Conservation (phyloP, 2,329 filamentous ascomycete genomes). For the Amylocarpus encephaloides region DNA sequence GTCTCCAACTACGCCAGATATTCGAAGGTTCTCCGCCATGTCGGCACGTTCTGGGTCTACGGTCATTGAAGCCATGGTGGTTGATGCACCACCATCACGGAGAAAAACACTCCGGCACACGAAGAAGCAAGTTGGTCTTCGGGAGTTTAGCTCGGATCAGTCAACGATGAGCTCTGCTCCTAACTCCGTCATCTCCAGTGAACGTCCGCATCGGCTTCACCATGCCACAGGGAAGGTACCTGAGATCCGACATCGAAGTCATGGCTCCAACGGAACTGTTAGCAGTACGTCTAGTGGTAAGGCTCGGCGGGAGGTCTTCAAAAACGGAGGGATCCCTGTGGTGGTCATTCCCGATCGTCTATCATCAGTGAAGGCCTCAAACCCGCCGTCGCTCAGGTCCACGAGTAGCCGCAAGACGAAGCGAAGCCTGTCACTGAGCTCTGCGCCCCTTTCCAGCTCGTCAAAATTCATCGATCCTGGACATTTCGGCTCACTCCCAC, state of each 20-base stretch:
- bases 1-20: constrained; percentile 32
- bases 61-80: constrained; percentile 51
- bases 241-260: constrained; percentile 33
- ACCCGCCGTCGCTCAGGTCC: constrained; percentile 51
- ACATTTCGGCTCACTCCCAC: constrained; percentile 37
- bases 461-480: constrained; percentile 40
- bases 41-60: constrained; percentile 52
- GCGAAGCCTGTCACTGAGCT: constrained; percentile 46
- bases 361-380: constrained; percentile 42
- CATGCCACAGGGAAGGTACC: constrained; percentile 22
- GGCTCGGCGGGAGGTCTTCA: constrained; percentile 53
- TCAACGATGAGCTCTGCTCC: constrained; percentile 36
- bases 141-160: constrained; percentile 37
- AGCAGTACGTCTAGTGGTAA: constrained; percentile 48
- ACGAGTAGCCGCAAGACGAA: constrained; percentile 53
- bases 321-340: constrained; percentile 55
- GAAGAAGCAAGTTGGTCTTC: constrained; percentile 46
- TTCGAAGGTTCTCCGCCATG: constrained; percentile 45
- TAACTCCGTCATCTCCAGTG: constrained; percentile 33
- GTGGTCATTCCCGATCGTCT: constrained; percentile 54
- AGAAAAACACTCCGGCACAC: constrained; percentile 55
- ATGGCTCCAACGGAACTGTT: constrained; percentile 42
- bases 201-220: constrained; percentile 22
- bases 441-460: constrained; percentile 39
- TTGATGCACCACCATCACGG: constrained; percentile 43